Evolutionary conservation across 2,329 filamentous ascomycete species (phyloP).

Genomic region (Acrocalymma vagum): DNA sequence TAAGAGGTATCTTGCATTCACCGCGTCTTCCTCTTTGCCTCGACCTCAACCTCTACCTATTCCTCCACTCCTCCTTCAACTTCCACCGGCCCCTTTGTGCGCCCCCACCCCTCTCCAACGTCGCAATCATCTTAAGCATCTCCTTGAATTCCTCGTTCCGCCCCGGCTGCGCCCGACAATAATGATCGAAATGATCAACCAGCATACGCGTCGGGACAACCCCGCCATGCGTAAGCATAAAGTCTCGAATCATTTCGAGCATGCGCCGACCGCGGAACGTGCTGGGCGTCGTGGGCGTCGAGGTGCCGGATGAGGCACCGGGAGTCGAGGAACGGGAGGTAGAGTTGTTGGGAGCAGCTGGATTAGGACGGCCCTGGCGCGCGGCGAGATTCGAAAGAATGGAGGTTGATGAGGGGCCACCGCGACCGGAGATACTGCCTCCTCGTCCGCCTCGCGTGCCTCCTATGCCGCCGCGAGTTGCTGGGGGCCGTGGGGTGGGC

Average conservation of each 20-base stretch:
- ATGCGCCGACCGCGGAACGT: constrained; percentile 52
- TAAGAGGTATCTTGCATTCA: too few relatives aligned
- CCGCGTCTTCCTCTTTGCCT: too few relatives aligned
- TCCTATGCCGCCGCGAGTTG: constrained; percentile 53
- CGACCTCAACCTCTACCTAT: too few relatives aligned
- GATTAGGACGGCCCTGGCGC: constrained; percentile 45
- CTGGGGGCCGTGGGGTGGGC: constrained; percentile 31
- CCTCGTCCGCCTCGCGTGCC: constrained; percentile 38
- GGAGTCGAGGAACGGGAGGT: constrained; percentile 40
- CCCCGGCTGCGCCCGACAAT: constrained; percentile 73
- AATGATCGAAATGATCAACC: constrained; percentile 88
- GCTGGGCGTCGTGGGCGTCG: constrained; percentile 31
- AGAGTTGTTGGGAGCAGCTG: constrained; percentile 13
- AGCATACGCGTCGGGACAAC: constrained; percentile 83
- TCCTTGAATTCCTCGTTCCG: constrained; percentile 79
- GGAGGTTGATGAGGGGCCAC: constrained; percentile 51
- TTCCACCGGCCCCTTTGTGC: constrained; percentile 63
- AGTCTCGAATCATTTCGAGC: constrained; percentile 72
- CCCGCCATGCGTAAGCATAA: constrained; percentile 80
- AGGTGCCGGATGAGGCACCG: constrained; percentile 27
- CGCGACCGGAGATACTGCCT: constrained; percentile 38
- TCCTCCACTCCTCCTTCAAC: constrained; percentile 63
- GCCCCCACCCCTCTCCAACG: constrained; percentile 66
- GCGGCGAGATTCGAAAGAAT: constrained; percentile 54
- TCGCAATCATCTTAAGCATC: constrained; percentile 79